Evolutionary conservation across 2,329 filamentous ascomycete species (phyloP), one percentile per base, ranked within the genome.

Genomic region (Phyllosticta paracitricarpa): DNA sequence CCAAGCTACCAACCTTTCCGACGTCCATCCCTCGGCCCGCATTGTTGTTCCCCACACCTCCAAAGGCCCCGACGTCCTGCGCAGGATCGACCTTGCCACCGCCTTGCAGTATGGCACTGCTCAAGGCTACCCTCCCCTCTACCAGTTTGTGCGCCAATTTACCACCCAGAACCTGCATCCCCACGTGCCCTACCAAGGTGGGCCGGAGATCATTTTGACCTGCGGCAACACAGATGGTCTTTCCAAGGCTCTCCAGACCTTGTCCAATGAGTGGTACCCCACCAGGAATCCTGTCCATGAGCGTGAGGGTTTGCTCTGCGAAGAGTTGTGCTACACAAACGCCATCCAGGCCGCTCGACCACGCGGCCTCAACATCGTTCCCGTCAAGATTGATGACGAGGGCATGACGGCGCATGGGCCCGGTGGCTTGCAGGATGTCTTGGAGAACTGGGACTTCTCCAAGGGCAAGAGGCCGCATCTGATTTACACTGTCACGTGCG

Each of bases 21-120:
- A 67, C 12, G 14, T 33, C 4, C 71, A 67, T 5, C 68, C 70
- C 2, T 65, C 72, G 7, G 66, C 70, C 25, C 86, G 86, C 67
- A 77, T 96, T 57, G 78, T 84, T 4, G 85, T 96, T 0, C 92
- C 91, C 26, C 89, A 91, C 71, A 77, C 82, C 56, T 84, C 83
- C 14, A 71, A 77, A 3, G 79, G 83, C 55, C 68, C 77, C 54
- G 82, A 92, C 67, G 79, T 82, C 0, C 68, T 83, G 30, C 83
- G 82, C 69, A 89, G 88, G 76, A 89, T 96, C 68, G 92, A 96
- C 71, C 76, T 96, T 30, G 82, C 84, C 58, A 88, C 89, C 0
- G 91, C 91, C 2, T 79, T 97, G 58, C 92, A 97, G 75, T 97
- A 97, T 77, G 90, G 90, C 63, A 84, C 82, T n/a, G 86, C 89